phyloP scores from a whole-genome alignment of 352 stramenopile genomes.

The Phytophthora multivora region DNA sequence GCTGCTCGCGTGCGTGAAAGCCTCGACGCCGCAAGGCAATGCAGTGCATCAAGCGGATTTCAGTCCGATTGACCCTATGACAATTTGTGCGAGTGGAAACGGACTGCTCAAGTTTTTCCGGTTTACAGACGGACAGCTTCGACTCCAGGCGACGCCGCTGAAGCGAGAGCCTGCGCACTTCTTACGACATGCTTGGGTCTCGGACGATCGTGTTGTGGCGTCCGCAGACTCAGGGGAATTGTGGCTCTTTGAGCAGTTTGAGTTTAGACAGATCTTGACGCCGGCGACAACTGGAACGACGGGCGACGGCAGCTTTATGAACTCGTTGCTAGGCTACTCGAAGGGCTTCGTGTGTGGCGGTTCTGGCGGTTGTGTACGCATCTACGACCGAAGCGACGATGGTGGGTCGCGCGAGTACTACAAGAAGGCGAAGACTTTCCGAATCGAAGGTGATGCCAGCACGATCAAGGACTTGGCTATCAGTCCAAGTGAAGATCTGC shows the following conservation, averaged over 20 bases:
- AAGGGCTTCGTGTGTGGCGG: slow-evolving; percentile 90
- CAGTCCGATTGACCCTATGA: slow-evolving; percentile 82
- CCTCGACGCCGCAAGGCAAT: slow-evolving; percentile 67
- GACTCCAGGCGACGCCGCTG: slow-evolving; percentile 65
- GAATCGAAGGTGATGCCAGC: slow-evolving; percentile 81
- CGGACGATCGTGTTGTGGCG: slow-evolving; percentile 90
- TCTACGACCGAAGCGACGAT: slow-evolving; percentile 89
- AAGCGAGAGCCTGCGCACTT: slow-evolving; percentile 89
- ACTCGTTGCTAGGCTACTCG: slow-evolving; percentile 86
- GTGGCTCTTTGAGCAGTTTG: slow-evolving; percentile 93
- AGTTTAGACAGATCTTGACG: slow-evolving; percentile 89
- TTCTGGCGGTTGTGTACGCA: slow-evolving; percentile 71
- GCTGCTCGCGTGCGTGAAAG: slow-evolving; percentile 75
- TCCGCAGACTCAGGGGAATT: slow-evolving; percentile 90
- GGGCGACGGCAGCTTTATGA: slow-evolving; percentile 84
- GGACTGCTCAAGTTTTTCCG: slow-evolving; percentile 91
- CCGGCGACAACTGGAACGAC: slow-evolving; percentile 36
- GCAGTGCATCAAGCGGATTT: slow-evolving; percentile 90
- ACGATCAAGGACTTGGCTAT: slow-evolving; percentile 87
- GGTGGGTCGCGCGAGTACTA: slow-evolving; percentile 81
- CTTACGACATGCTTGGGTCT: slow-evolving; percentile 91
- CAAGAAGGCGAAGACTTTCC: slow-evolving; percentile 90
- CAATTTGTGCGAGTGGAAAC: slow-evolving; percentile 89
- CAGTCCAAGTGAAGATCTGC: slow-evolving; percentile 88
- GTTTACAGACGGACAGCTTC: slow-evolving; percentile 83